Evolutionary conservation across 768 basidiomycete species (phyloP), one percentile per base, ranked within the genome.

Genomic region (Mycena rebaudengoi): DNA sequence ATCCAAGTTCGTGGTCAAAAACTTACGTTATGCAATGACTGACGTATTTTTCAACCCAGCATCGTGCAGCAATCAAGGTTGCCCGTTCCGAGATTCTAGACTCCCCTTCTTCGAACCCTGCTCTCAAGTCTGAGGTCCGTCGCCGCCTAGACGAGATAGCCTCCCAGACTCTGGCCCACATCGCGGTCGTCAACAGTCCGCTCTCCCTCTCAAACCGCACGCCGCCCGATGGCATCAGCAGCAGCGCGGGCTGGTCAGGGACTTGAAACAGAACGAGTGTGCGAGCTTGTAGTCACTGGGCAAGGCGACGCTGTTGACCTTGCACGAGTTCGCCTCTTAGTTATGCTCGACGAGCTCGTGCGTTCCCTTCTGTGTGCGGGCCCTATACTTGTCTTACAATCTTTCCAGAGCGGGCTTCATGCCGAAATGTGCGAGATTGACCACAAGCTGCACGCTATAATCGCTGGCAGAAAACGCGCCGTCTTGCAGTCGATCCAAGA

Each of bases 341-440:
- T 97, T 61, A 94, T 98, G 88, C 79, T 98, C 68, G 97, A 99
- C 71, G 95, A 98, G 77, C 79, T 98, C 78, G 96, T 96, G 62
- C 69, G 95, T 86, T 20, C 26, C 13, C 21, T 48, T 23, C 39
- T 52, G 37, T 37, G 33, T 32, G 7, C n/a, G 7, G 10, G 28
- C 12, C 20, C 18, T 13, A 6, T 26, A 30, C 46, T 61, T 48
- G 71, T 61, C 43, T 54, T 65, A n/a, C n/a, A n/a, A n/a, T n/a
- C n/a, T 53, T 69, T 57, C 23, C 70, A 97, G 95, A 93, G 89
- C 75, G 96, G 96, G 20, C 81, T 99, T 11, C 94, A 98, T 72
- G 87, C 94, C 11, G 97, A 98, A 74, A 77, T 87, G 29, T 92
- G 92, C 78, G 96, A 98, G 77, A 93, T 99, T 68, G 97, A 98